Evolutionary conservation across 352 stramenopile genomes (phyloP), one percentile per base, ranked within the genome.

Genomic region (Pythium coloratum): DNA sequence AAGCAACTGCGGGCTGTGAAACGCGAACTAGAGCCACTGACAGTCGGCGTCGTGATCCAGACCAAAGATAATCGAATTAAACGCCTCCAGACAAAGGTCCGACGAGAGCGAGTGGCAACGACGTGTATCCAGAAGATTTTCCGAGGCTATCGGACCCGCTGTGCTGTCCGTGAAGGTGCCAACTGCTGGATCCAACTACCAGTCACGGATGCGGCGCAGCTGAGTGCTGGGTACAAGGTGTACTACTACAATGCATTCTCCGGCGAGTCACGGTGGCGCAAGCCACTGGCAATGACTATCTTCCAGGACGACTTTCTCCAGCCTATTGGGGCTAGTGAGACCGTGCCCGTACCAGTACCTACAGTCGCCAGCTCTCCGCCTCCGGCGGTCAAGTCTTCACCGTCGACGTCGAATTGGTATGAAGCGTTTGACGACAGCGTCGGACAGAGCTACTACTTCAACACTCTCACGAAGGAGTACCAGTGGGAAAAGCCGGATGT

Each of bases 241-340:
- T 95, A 94, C 72, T 96, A 88, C 70, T 95, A 91, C 76, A 96
- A 96, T 44, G 80, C 80, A n/a, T 74, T 91, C 50, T 89, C 81
- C 4, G 83, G 90, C 6, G 84, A 84, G 46, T 85, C 80, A 24
- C 79, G 84, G 26, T 86, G 79, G 75, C 66, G 77, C 30, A 71
- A 79, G 56, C 87, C 87, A 16, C 62, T 94, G 26, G 86, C 84
- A 9, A 94, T 93, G 84, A 76, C 80, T 44, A 83, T 95, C 42
- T 95, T 95, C 62, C 59, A 70, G 16, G 86, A 93, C 53, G 54
- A 64, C 0, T 90, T 90, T 65, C 63, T 74, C 3, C 57, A 77
- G 53, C 78, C 84, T 3, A 75, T 78, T 69, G 6, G 16, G 42
- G 5, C 46, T 50, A 49, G 30, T n/a, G 26, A 59, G 47, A 57